Evolutionary conservation across 805 yeast genomes (phyloP), one percentile per base, ranked within the genome.

Genomic region (Saturnispora serradocipensis): DNA sequence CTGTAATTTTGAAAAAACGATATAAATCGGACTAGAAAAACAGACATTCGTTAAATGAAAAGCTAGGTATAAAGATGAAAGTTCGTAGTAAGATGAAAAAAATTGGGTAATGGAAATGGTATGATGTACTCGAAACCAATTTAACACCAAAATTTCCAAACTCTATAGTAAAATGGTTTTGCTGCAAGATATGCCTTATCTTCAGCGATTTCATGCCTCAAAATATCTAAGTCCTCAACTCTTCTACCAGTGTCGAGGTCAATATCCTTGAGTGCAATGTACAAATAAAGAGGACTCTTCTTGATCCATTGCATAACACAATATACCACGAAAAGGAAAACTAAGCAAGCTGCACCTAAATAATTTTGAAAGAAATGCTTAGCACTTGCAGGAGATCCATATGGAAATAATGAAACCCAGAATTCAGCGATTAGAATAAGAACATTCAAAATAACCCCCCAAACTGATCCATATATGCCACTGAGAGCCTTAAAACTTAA

Each of bases 401-500:
- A 59, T 47, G 95, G 95, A 72, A 73, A 85, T 35, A 84, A 68
- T 4, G 89, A 88, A 45, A 82, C 72, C 86, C 88, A 86, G 70
- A 86, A 83, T 66, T 84, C 88, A 20, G 86, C 84, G 49, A 76
- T 67, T 46, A 87, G 70, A 52, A 86, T 80, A 48, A 81, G 61
- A 20, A 74, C 38, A 62, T 78, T 79, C 62, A 87, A 67, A 36
- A 67, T 55, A 13, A 76, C 60, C 42, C 90, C 90, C 64, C 74
- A 74, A 54, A 64, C 63, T 1, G 91, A 81, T 44, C 90, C 90
- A 57, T 61, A 66, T 22, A 82, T 66, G 56, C 95, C 95, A 16
- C 73, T 67, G 51, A 78, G 82, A 3, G 93, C 75, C 35, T 69
- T 72, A 65, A 78, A 86, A 0, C 81, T 72, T 46, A 86, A 68